Percentiles rank a stretch among this genome's conserved stretches.
Evolutionary conservation across 805 yeast genomes (phyloP).

Genomic region (Candida pseudoglaebosa): DNA sequence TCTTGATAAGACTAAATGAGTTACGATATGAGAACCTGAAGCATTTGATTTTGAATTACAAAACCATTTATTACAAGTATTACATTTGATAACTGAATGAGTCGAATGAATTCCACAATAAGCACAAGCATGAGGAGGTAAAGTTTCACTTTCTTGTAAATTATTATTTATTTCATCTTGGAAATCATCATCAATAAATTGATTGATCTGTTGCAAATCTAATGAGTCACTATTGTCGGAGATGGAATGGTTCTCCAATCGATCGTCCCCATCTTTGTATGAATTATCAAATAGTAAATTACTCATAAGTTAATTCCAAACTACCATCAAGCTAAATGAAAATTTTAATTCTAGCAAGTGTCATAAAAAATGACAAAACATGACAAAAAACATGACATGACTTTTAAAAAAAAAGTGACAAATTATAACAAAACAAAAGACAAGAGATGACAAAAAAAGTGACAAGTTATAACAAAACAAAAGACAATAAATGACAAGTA

Average conservation of each 20-base stretch:
- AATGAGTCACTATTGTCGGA: slow-evolving; percentile 1
- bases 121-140: slow-evolving; percentile 36
- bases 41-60: slow-evolving; percentile 65
- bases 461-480: slow-evolving; percentile 5
- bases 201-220: slow-evolving; percentile 8
- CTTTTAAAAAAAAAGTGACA: neutral
- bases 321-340: too few species aligned
- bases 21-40: slow-evolving; percentile 75
- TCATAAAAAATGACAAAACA: neutral
- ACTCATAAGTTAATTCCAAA: slow-evolving; percentile 18
- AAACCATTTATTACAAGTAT: slow-evolving; percentile 79
- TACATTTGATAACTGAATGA: slow-evolving; percentile 68
- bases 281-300: slow-evolving; percentile 19
- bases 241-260: slow-evolving; percentile 3
- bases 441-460: neutral
- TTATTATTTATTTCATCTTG: slow-evolving; percentile 1
- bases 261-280: slow-evolving; percentile 9
- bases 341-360: too few species aligned
- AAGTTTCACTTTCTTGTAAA: neutral
- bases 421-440: neutral
- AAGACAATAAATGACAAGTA: slow-evolving; percentile 1
- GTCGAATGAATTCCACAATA: slow-evolving; percentile 76
- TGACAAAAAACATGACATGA: neutral
- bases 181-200: slow-evolving; percentile 10
- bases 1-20: slow-evolving; percentile 76